Conservation (phyloP, 1,284 basidiomycete genomes). For the Crepidotus sp. region DNA sequence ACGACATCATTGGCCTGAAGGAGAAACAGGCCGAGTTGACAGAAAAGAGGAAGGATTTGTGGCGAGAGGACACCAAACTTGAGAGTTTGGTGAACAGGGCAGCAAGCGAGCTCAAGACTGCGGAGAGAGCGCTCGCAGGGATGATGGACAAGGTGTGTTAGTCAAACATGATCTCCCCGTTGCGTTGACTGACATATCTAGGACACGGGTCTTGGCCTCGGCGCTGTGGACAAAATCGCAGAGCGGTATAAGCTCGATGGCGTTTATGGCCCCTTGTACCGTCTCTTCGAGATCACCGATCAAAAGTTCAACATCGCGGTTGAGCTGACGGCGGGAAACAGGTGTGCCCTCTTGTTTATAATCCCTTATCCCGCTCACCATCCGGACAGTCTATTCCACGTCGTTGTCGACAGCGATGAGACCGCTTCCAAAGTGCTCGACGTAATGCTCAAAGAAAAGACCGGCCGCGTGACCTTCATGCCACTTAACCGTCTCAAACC, state of each 20-base stretch:
- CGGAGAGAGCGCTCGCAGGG: constrained; percentile 72
- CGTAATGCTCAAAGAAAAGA: constrained; percentile 86
- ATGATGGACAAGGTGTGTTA: constrained; percentile 89
- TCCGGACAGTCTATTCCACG: constrained; percentile 82
- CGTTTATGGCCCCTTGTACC: constrained; percentile 91
- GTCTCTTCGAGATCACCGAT: constrained; percentile 88
- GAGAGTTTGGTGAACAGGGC: constrained; percentile 72
- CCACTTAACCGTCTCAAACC: constrained; percentile 94
- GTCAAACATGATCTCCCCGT: not conserved
- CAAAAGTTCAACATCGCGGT: constrained; percentile 87
- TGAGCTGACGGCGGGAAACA: constrained; percentile 91
- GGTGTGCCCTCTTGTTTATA: constrained; percentile 37
- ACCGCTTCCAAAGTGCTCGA: constrained; percentile 86
- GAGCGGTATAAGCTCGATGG: constrained; percentile 65
- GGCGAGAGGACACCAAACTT: constrained; percentile 91
- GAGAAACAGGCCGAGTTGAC: constrained; percentile 64
- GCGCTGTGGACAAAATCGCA: constrained; percentile 77
- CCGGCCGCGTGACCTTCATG: constrained; percentile 96
- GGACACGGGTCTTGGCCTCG: constrained; percentile 86
- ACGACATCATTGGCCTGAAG: constrained; percentile 58
- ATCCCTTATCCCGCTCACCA: constrained; percentile 1
- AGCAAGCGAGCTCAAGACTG: constrained; percentile 68
- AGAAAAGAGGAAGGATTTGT: constrained; percentile 85
- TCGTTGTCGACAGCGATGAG: constrained; percentile 93
- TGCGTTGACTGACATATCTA: constrained; percentile 25